Evolutionary conservation across 805 yeast species (phyloP).

Genomic region (Suhomyces sp.): DNA sequence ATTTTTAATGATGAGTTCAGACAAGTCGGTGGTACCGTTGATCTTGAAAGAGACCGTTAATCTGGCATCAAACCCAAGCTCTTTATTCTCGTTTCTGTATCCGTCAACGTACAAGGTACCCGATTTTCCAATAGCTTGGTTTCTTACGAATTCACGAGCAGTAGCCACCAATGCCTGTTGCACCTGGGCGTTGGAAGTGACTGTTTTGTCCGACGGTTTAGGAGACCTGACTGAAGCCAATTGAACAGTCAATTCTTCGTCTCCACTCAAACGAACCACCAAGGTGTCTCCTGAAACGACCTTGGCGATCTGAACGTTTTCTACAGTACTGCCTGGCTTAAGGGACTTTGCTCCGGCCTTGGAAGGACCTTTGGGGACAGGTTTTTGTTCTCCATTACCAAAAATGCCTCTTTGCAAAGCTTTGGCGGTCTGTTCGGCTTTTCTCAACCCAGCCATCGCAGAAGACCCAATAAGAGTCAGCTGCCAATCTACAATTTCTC

Average conservation of each 20-base stretch:
- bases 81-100: conserved; percentile 51
- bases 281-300: conserved; percentile 69
- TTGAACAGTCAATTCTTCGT: conserved; percentile 62
- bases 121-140: conserved; percentile 61
- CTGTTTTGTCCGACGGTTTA: conserved; percentile 54
- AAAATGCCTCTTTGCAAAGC: conserved; percentile 54
- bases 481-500: conserved; percentile 79
- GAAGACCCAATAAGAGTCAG: conserved; percentile 62
- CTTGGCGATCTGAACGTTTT: conserved; percentile 52
- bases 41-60: conserved; percentile 59
- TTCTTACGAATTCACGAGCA: conserved; percentile 75
- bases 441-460: conserved; percentile 59
- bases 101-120: conserved; percentile 64
- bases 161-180: conserved; percentile 55
- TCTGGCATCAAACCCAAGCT: conserved; percentile 61
- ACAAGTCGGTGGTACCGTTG: conserved; percentile 55
- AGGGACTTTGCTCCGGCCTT: conserved; percentile 15
- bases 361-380: conserved; percentile 9
- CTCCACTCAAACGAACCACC: conserved; percentile 45
- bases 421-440: conserved; percentile 63
- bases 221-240: conserved; percentile 77
- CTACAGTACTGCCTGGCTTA: conserved; percentile 48
- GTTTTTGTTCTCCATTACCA: conserved; percentile 40
- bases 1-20: conserved; percentile 54
- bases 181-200: conserved; percentile 29